Evolutionary conservation across 768 basidiomycete species (phyloP).

Genomic region (Phanerochaete sordida): DNA sequence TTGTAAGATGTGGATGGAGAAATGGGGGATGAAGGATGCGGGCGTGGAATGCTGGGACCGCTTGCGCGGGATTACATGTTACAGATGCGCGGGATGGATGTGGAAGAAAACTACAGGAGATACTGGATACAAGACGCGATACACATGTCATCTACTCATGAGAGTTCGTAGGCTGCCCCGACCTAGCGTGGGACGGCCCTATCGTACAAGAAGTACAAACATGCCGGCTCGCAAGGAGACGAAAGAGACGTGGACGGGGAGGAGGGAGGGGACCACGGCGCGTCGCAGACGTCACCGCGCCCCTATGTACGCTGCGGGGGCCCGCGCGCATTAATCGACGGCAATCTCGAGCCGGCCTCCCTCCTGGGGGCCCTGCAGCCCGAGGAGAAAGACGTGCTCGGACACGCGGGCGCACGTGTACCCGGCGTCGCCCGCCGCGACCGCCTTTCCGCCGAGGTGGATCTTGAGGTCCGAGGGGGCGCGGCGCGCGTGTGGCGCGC

Average conservation of each 20-base stretch:
- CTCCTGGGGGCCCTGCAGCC: slow-evolving; percentile 11
- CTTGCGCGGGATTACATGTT: not conserved
- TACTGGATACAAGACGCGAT: slow-evolving; percentile 5
- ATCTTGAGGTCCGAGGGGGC: slow-evolving; percentile 3
- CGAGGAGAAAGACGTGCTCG: slow-evolving; percentile 4
- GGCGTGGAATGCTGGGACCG: not conserved
- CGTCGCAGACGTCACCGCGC: slow-evolving; percentile 2
- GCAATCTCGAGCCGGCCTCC: slow-evolving; percentile 23
- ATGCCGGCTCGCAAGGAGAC: not conserved
- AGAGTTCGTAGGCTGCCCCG: not conserved
- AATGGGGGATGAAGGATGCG: not conserved
- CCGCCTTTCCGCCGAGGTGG: slow-evolving; percentile 1
- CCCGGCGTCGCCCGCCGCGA: slow-evolving; percentile 2
- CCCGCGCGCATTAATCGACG: slow-evolving; percentile 9
- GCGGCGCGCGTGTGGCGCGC: not conserved
- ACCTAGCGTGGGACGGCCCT: not conserved
- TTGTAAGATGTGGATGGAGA: not conserved
- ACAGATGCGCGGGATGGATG: not conserved
- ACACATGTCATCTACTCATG: not conserved
- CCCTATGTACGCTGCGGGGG: slow-evolving; percentile 2
- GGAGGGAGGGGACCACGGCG: not conserved
- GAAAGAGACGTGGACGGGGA: not conserved
- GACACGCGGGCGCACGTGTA: slow-evolving; percentile 3
- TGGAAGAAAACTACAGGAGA: not conserved
- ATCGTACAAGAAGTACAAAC: not conserved